Percentiles rank a stretch among this genome's conserved stretches.
These are phyloP conservation scores for Aureobasidium sp. DNA, from an alignment of 2,329 filamentous ascomycete species.

Conservation along the genomic window DNA sequence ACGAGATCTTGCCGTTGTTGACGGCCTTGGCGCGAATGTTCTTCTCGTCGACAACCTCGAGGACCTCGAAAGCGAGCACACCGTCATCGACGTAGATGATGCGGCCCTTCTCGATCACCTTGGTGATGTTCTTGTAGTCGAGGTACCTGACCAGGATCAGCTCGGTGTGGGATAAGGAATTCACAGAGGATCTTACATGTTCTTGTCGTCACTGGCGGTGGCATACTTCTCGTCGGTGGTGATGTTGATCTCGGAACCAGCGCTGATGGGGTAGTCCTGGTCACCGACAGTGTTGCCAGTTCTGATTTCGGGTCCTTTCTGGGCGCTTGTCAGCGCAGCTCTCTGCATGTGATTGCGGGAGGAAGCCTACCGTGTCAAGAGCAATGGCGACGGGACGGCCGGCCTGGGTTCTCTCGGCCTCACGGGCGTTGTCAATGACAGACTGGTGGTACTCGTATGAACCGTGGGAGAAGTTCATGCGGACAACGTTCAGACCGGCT, in stretches of 20 bases:
- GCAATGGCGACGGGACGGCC: constrained; percentile 94
- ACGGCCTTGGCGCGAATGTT: constrained; percentile 78
- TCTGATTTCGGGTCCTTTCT: constrained; percentile 81
- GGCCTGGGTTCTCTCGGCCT: constrained; percentile 67
- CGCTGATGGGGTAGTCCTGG: constrained; percentile 71
- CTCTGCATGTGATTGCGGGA: not conserved
- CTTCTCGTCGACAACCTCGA: constrained; percentile 80
- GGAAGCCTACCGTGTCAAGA: constrained; percentile 60
- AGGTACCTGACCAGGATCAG: constrained; percentile 58
- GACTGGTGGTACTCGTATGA: constrained; percentile 96
- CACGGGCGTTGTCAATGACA: constrained; percentile 90
- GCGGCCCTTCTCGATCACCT: constrained; percentile 85
- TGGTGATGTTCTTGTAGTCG: constrained; percentile 99
- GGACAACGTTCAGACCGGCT: constrained; percentile 93
- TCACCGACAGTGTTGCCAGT: constrained; percentile 68
- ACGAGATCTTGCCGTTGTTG: constrained; percentile 98
- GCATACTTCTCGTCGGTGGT: constrained; percentile 94
- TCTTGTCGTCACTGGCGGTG: constrained; percentile 74
- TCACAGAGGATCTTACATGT: constrained; percentile 64
- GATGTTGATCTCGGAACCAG: constrained; percentile 83
- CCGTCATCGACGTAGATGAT: constrained; percentile 98
- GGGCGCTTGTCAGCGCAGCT: constrained; percentile 20
- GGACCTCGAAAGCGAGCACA: constrained; percentile 91
- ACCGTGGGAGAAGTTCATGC: constrained; percentile 99
- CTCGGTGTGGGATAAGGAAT: not conserved